These are phyloP conservation scores for Cucumis cinereus DNA, from an alignment of 306 rosid genomes.

Conservation along the genomic window DNA sequence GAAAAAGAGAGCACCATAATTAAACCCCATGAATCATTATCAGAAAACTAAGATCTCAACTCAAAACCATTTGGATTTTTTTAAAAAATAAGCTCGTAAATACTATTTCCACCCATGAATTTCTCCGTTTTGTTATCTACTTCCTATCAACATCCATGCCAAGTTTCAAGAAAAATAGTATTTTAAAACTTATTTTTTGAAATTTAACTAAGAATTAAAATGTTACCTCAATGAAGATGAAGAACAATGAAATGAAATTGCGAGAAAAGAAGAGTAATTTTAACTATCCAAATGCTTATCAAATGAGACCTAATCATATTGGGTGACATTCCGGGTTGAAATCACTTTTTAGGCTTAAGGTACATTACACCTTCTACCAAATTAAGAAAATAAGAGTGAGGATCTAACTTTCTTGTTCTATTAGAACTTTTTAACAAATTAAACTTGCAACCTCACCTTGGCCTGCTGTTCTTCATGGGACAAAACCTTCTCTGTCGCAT, in stretches of 20 bases:
- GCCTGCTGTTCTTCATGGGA: constrained; percentile 39
- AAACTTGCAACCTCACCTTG: constrained; percentile 26
- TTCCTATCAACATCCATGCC: neutral
- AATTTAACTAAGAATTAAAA: neutral
- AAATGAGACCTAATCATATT: neutral
- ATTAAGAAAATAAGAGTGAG: neutral
- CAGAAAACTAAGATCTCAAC: neutral
- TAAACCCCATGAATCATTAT: neutral
- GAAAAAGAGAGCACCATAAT: neutral
- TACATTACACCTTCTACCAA: neutral
- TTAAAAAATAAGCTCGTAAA: neutral
- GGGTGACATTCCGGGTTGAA: neutral
- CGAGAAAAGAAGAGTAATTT: neutral
- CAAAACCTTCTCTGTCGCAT: constrained; percentile 24
- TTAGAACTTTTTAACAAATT: neutral
- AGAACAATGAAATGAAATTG: too few species aligned
- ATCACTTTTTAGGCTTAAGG: neutral
- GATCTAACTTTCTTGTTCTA: neutral
- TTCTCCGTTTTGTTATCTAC: neutral
- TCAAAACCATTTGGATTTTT: neutral
- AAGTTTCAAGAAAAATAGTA: too few species aligned
- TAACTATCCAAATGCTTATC: too few species aligned
- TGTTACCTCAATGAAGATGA: neutral
- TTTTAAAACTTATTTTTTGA: too few species aligned
- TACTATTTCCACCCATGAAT: neutral